A percentile compares a stretch with the other conserved stretches of the same genome.
These are phyloP conservation scores for Noccaea bulbosa DNA, from an alignment of 345 rosid species.

Conservation along the genomic window DNA sequence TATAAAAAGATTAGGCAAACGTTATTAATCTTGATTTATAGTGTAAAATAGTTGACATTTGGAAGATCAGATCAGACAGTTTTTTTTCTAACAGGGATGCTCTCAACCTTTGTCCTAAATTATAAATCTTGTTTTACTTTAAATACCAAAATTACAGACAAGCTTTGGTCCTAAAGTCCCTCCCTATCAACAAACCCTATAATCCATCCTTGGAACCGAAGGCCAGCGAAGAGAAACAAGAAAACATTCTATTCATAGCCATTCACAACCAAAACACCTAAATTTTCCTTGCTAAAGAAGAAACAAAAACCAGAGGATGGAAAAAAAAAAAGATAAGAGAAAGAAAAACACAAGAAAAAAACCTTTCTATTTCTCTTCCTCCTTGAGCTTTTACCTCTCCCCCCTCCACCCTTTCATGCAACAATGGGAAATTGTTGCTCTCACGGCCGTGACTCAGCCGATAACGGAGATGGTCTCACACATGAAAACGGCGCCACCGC, in stretches of 20 bases:
- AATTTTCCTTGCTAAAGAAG: constrained; percentile 43
- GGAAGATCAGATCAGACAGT: constrained; percentile 16
- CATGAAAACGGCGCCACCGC: constrained; percentile 28
- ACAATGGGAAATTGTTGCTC: constrained; percentile 86
- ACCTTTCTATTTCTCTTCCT: constrained; percentile 42
- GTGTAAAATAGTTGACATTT: not conserved
- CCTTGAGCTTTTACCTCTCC: constrained; percentile 30
- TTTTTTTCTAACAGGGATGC: constrained; percentile 25
- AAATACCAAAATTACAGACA: constrained; percentile 38
- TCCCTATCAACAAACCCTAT: constrained; percentile 41
- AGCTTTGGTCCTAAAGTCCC: constrained; percentile 42
- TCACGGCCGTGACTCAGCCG: constrained; percentile 47
- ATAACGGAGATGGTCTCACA: constrained; percentile 35
- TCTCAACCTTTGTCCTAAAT: constrained; percentile 43
- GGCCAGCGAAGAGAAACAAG: constrained; percentile 30
- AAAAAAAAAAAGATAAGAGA: constrained; percentile 7
- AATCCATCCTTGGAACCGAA: constrained; percentile 38
- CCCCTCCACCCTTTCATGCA: constrained; percentile 37
- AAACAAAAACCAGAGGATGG: constrained; percentile 43
- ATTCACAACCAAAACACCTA: constrained; percentile 41
- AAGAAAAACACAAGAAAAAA: constrained; percentile 29
- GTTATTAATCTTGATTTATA: not conserved
- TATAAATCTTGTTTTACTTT: constrained; percentile 36
- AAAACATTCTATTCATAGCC: constrained; percentile 44
- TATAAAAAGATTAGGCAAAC: not conserved